Base-by-base conservation (phyloP, 169 alveolate genomes). In the Cryptosporidium viatorum region DNA sequence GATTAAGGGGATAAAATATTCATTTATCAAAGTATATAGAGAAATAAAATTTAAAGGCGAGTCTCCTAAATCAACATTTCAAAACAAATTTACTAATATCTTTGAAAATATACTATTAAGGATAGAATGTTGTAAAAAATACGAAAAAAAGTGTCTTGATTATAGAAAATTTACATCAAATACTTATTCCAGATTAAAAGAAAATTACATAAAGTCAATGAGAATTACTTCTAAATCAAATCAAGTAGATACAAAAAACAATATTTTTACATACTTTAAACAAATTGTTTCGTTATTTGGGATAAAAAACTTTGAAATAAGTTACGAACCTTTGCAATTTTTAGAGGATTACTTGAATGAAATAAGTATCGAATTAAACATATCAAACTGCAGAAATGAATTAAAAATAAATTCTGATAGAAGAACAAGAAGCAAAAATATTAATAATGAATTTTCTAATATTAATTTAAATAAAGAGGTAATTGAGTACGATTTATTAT, bases 381-480 rank as follows among this genome's bases (percentile, higher is more conserved):
- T 23, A 12, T 39, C 58, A 39, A 58, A 45, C 3, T 43, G 1
- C 21, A 52, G 35, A 33, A 55, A n/a, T 21, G 71, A 51, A 31
- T 5, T 16, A 37, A 55, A 58, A 41, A 12, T 26, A 18, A 73
- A 6, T 52, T 26, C 35, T 12, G 70, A 73, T 3, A 73, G 70
- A 37, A 80, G 68, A 10, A 80, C 55, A 80, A 59, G 89, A 62
- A 80, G 41, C 21, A 67, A 41, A 29, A 80, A 65, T 14, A 29
- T 23, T 80, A 51, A 39, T 51, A 73, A 10, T 55, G 71, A 41
- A 35, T 70, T 18, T 3, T 9, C 84, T 14, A n/a, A 35, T 48
- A 4, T 43, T 39, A 45, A n/a, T 26, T 48, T 45, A 1, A 45
- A 70, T 41, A 48, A 43, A 12, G 84, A 70, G 21, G 31, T 14